Evolutionary conservation across 352 stramenopile species (phyloP), one percentile per base, ranked within the genome.

Genomic region (Thalassiosira mediterranea): DNA sequence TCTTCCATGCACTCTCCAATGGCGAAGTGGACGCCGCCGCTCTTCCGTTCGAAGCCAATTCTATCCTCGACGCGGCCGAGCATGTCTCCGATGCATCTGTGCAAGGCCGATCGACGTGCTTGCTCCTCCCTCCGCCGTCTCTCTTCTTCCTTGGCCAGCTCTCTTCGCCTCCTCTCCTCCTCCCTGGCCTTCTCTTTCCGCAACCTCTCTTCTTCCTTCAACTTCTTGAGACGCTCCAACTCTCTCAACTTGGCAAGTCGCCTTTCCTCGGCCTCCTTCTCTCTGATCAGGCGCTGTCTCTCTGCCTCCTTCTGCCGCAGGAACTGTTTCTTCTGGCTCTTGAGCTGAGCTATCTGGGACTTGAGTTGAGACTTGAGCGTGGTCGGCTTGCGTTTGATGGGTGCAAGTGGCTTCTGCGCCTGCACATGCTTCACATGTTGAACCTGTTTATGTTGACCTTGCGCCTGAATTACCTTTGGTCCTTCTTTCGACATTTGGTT

Each of bases 301-400:
- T 86, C 65, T 32, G 44, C 28, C 17, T 78, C 32, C 44, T 76
- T 76, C 46, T 62, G 71, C 48, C 72, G 31, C 2, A 64, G 23
- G 48, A 68, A 40, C 52, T 76, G 54, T 29, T 76, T 63, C 57
- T 87, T 85, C 53, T 64, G 28, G 31, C 70, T 72, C 32, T 90
- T 82, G 31, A 90, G 64, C 29, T 69, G 17, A 10, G 65, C 66
- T 54, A 90, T 86, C 66, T 90, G 73, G 21, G 80, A 76, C 63
- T 88, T 90, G 11, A 90, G 62, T 67, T 80, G 71, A n/a, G 76
- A 52, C 70, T 84, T 86, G 17, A 90, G 66, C 21, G 76, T 62
- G 29, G 21, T 48, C 42, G 60, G 46, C 49, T 71, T 64, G n/a
- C 42, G 40, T 46, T 52, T 61, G 21, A 19, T 11, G 49, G 46